Percentiles rank a stretch among this genome's conserved stretches.
phyloP scores from a whole-genome alignment of 495 filamentous ascomycete genomes.

The Trichoderma reesei region DNA sequence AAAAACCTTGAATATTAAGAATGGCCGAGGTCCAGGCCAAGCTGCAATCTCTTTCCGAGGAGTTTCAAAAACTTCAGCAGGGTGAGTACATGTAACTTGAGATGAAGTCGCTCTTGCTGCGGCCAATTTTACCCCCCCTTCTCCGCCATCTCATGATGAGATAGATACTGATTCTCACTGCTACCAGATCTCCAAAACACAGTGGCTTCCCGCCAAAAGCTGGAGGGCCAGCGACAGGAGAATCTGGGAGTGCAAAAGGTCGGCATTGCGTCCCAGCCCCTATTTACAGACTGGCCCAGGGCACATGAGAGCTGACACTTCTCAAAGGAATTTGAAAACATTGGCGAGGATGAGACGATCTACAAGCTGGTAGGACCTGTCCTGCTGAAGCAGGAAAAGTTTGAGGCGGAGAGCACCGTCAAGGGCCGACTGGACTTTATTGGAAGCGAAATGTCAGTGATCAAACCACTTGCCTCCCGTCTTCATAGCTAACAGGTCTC shows the following conservation, averaged over 20 bases:
- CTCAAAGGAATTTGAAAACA: conserved; percentile 65
- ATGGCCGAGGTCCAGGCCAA: conserved; percentile 45
- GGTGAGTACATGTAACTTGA: too few species aligned
- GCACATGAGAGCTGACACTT: background rate
- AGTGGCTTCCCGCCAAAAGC: conserved; percentile 76
- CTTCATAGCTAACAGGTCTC: background rate
- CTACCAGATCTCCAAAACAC: conserved; percentile 63
- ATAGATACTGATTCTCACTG: conserved; percentile 11
- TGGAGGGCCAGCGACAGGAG: conserved; percentile 90
- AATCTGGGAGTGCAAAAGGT: conserved; percentile 82
- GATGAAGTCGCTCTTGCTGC: background rate
- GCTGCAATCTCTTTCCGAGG: conserved; percentile 74
- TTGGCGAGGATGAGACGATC: conserved; percentile 74
- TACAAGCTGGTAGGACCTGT: conserved; percentile 94
- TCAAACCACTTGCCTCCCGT: background rate
- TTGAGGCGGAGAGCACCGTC: conserved; percentile 80
- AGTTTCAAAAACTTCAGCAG: conserved; percentile 77
- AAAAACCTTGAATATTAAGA: background rate
- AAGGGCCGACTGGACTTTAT: conserved; percentile 88
- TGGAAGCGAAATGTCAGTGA: conserved; percentile 78
- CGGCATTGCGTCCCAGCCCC: conserved; percentile 6
- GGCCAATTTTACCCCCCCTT: too few species aligned
- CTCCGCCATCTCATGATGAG: too few species aligned
- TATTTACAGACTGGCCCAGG: background rate
- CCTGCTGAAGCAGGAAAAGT: conserved; percentile 84